Evolutionary conservation across 495 filamentous ascomycete species (phyloP), one percentile per base, ranked within the genome.

Genomic region (Penicillium simplicissimum): DNA sequence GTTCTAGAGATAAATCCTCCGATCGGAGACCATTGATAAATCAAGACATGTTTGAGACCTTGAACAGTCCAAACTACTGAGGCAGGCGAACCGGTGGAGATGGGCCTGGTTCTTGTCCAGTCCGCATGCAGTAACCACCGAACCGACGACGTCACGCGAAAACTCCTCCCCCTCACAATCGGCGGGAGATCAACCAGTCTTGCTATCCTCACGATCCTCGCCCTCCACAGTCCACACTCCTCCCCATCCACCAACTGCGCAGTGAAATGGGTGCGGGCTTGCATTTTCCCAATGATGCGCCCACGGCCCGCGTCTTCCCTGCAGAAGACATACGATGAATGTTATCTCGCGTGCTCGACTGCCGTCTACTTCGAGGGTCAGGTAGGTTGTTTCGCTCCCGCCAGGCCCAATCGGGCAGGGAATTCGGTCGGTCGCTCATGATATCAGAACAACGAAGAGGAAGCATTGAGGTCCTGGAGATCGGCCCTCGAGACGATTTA

Each of bases 291-390:
- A 71, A 92, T 90, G 89, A 90, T 94, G 85, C 90, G 90, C 78
- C 88, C 84, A 80, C 91, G 88, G 71, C 83, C 85, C 63, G 81
- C 86, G 69, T 88, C 92, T 72, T 87, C 87, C 57, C 82, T 97
- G 73, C 95, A 98, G 81, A 97, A 97, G 84, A 96, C 92, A 58
- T 97, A 97, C 77, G 93, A 98, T 79, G 92, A 97, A 69, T 92
- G 90, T 75, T 96, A 96, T 75, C 80, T 97, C 58, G 90, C 88
- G 64, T 96, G 92, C 74, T 97, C 93, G 1, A 98, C 93, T 10
- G 95, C 95, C 59, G 90, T 97, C 62, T 96, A 96, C 76, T 96
- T 95, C 73, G 93, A 97, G 73, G 87, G 88, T 67, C 89, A 96
- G 84, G 92, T 95, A 74, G 45, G 68, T 67, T 38, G 13, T 34